Evolutionary conservation across 1,139 yeast genomes (phyloP), one percentile per base, ranked within the genome.

Genomic region (Suhomyces ambrosiae): DNA sequence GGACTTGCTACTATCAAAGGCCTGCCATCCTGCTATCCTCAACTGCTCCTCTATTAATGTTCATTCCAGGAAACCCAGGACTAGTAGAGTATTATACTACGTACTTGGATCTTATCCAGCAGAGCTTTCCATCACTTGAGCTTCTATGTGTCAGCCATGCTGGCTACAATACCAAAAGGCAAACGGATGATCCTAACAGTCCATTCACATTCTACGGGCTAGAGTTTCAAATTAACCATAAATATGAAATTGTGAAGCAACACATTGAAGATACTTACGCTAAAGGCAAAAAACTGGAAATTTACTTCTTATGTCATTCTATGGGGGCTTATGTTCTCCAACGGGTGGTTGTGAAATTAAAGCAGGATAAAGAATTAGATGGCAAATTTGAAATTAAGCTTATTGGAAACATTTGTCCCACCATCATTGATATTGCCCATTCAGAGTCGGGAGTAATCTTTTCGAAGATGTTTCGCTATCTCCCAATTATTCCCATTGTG

Each of bases 41-140:
- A 15, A 33, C 23, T 8, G 32, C 33, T 6, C 44, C 45, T 11
- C 30, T 47, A 5, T 34, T 81, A 23, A 61, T 77, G n/a, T 65
- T 81, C 43, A 68, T 82, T 8, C 87, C 88, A 0, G 88, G 88
- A 0, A 82, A 82, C 46, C 88, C 88, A 0, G 88, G 87, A 0
- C 55, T 82, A 16, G 71, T 77, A 21, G 80, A 79, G 44, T 81
- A 70, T 53, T 82, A 82, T 52, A 63, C 63, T 8, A 68, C 72
- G 1, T 81, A 76, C 49, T 59, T 81, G 25, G 63, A 62, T 23
- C 53, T 65, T 24, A 54, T 81, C 33, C 78, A 77, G 36, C 42
- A 53, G 23, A 51, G 53, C 24, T 56, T 65, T 34, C 82, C 84
- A 0, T 53, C 58, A 3, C 61, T 66, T 35, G 83, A 79, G 49